Evolutionary conservation across 2,329 filamentous ascomycete genomes (phyloP).

Genomic region (Ophiostoma quercus): DNA sequence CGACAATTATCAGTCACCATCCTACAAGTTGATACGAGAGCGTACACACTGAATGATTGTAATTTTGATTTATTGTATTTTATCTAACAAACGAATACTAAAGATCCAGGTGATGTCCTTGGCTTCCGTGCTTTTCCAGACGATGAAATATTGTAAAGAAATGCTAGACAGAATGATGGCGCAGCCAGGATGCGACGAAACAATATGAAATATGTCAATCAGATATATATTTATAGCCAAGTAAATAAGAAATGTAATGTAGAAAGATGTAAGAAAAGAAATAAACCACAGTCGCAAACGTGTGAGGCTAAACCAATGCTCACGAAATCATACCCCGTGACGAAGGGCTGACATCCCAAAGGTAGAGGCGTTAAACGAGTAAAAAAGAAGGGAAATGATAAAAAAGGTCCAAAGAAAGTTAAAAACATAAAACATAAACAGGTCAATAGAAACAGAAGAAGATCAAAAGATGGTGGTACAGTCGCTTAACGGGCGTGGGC

Average conservation of each 20-base stretch:
- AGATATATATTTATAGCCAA: conserved; percentile 20
- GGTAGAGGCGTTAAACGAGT: conserved; percentile 22
- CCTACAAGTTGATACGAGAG: no score
- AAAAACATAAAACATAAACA: conserved; percentile 22
- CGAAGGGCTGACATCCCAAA: conserved; percentile 21
- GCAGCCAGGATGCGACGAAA: neutral
- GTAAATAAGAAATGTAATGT: conserved; percentile 11
- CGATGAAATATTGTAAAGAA: neutral
- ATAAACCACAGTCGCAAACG: conserved; percentile 15
- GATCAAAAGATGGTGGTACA: conserved; percentile 21
- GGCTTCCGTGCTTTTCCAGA: neutral
- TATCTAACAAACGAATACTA: no score
- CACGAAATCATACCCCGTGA: conserved; percentile 25
- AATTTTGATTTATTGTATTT: no score
- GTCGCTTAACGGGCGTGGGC: conserved; percentile 11
- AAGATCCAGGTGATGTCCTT: neutral
- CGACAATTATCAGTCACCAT: no score
- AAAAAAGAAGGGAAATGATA: neutral
- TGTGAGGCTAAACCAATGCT: conserved; percentile 24
- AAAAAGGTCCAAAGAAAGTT: conserved; percentile 22
- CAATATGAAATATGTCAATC: neutral
- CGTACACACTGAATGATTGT: no score
- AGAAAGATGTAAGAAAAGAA: neutral
- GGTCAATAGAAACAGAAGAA: conserved; percentile 23
- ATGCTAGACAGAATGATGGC: neutral